Evolutionary conservation across 1,284 basidiomycete species (phyloP), one percentile per base, ranked within the genome.

Genomic region (Ganoderma multipileum): DNA sequence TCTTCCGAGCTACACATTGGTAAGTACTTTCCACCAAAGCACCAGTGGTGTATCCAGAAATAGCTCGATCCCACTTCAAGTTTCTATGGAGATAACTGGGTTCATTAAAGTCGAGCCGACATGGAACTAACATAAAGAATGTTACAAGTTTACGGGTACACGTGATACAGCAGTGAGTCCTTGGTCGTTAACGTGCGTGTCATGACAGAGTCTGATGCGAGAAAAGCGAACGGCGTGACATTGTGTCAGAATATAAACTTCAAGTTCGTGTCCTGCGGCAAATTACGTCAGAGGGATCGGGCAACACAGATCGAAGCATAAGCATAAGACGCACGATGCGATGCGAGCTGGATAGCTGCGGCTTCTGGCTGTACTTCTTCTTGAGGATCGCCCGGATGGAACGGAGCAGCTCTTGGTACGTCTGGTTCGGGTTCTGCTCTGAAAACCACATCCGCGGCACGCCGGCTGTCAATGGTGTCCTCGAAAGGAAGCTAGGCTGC

Each of bases 271-370:
- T 54, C 52, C 52, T 54, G 52, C 14, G 12, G 16, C 4, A 6
- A 30, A 28, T 28, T 6, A 30, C 16, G 14, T 54, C 28, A 54
- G 52, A 7, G 26, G 9, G 3, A n/a, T 52, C 26, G 4, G 50
- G 11, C 23, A 16, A 9, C 11, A 28, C 12, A 12, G 3, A 4
- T 4, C 11, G 12, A 52, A 28, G 50, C 11, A 23, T 5, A 52
- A 28, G 50, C 11, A 23, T 5, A 18, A 30, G 14, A 54, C 75
- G 65, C 71, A 92, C 92, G 68, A 94, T 91, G 18, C 82, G 86
- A 74, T 94, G 91, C 12, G 92, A 92, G 68, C 88, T 90, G 3
- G 90, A 89, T 9, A 94, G 77, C 78, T 93, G 95, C 0, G 95
- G 94, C 77, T 90, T 93, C 84, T 96, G 95, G 69, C 86, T 87